phyloP scores from a whole-genome alignment of 371 early-diverging fungal species.

The Parasitella parasitica region DNA sequence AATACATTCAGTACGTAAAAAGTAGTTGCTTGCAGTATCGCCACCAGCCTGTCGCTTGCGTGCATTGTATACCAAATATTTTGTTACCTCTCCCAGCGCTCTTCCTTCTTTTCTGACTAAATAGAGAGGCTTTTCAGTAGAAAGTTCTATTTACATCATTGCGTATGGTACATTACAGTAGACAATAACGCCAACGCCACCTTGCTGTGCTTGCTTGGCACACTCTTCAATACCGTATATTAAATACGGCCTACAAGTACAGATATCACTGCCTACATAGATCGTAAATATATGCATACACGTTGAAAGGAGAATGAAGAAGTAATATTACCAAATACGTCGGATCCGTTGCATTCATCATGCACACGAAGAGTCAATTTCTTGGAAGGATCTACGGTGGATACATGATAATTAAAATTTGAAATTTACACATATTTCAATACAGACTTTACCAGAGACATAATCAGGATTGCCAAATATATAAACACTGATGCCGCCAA shows the following conservation, averaged over 20 bases:
- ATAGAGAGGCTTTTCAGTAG: not conserved
- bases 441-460: constrained; percentile 51
- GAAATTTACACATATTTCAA: not conserved
- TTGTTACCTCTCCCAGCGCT: constrained; percentile 95
- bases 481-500: constrained; percentile 92
- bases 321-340: constrained; percentile 78
- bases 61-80: constrained; percentile 95
- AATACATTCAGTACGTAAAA: constrained; percentile 88
- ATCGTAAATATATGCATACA: no score
- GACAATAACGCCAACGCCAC: constrained; percentile 92
- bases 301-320: no score
- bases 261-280: constrained; percentile 72
- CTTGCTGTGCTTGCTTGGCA: constrained; percentile 88
- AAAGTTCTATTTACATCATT: not conserved
- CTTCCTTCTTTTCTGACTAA: constrained; percentile 92
- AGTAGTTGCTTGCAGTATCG: constrained; percentile 90
- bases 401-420: not conserved
- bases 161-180: constrained; percentile 59
- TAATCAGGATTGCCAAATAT: constrained; percentile 88
- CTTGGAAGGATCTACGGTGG: constrained; percentile 73
- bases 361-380: constrained; percentile 89
- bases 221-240: constrained; percentile 93
- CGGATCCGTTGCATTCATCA: constrained; percentile 93
- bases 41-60: constrained; percentile 88
- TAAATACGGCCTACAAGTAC: constrained; percentile 94